These are phyloP conservation scores for Apiospora marii DNA, from an alignment of 2,329 filamentous ascomycete species.

Conservation along the genomic window DNA sequence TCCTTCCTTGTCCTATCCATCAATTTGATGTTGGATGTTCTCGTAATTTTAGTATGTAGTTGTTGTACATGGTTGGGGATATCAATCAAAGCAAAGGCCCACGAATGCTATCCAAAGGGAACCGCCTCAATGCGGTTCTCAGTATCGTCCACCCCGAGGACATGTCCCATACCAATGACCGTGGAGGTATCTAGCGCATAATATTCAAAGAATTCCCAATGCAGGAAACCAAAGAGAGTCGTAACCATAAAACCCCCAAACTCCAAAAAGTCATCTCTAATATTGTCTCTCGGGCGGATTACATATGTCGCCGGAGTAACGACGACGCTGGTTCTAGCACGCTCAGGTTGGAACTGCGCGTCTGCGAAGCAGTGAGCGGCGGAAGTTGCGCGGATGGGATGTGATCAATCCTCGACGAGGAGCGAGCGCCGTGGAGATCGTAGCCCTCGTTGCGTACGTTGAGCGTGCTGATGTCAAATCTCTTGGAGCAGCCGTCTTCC, in stretches of 20 bases:
- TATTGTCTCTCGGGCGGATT: neutral
- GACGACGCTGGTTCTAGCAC: conserved; percentile 24
- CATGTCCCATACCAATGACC: neutral
- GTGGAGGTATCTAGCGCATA: conserved; percentile 9
- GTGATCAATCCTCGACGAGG: conserved; percentile 11
- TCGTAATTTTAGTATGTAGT: neutral
- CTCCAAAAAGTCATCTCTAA: conserved; percentile 3
- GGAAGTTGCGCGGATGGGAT: conserved; percentile 25
- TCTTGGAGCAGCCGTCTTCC: conserved; percentile 77
- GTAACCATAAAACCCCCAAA: conserved; percentile 2
- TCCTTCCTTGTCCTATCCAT: neutral
- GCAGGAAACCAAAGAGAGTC: neutral
- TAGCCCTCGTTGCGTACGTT: conserved; percentile 45
- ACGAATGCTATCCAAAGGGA: neutral
- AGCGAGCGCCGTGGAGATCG: conserved; percentile 21
- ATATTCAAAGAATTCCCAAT: neutral
- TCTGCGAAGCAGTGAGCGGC: conserved; percentile 24
- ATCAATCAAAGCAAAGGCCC: neutral
- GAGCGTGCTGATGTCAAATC: conserved; percentile 65
- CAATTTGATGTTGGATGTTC: neutral
- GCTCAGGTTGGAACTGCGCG: conserved; percentile 25
- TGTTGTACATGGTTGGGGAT: neutral
- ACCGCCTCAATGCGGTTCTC: neutral
- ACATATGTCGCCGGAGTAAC: conserved; percentile 24
- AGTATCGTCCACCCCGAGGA: neutral